These are phyloP conservation scores for Pythium dissotocum DNA, from an alignment of 352 stramenopile species.

Conservation along the genomic window DNA sequence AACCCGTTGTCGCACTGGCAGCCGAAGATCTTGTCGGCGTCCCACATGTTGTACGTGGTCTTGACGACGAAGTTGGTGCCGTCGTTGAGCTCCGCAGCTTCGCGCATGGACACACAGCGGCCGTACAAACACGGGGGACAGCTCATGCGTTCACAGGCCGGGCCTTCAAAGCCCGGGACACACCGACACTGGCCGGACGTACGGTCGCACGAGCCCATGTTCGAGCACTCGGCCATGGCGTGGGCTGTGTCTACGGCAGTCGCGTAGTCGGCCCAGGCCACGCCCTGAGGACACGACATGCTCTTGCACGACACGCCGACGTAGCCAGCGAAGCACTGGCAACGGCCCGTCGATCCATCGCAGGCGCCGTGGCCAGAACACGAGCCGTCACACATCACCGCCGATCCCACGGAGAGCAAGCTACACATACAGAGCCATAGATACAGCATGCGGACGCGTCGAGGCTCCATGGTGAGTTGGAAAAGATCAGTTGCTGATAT, in stretches of 20 bases:
- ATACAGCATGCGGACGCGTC: neutral
- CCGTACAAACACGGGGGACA: conserved; percentile 66
- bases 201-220: conserved; percentile 84
- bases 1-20: conserved; percentile 77
- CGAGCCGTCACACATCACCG: conserved; percentile 61
- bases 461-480: neutral
- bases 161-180: conserved; percentile 61
- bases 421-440: conserved; percentile 4
- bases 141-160: conserved; percentile 72
- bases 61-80: conserved; percentile 65
- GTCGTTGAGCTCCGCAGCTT: conserved; percentile 55
- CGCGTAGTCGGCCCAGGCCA: conserved; percentile 69
- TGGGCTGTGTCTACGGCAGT: conserved; percentile 66
- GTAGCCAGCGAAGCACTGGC: conserved; percentile 79
- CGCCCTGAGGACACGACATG: conserved; percentile 45
- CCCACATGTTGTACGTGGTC: conserved; percentile 67
- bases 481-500: neutral
- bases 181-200: conserved; percentile 60
- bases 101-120: conserved; percentile 71
- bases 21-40: conserved; percentile 77
- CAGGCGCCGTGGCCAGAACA: conserved; percentile 83
- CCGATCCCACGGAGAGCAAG: neutral
- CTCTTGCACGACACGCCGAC: conserved; percentile 65
- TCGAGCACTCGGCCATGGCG: conserved; percentile 78
- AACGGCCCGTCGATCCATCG: conserved; percentile 57